Base-by-base conservation (phyloP, 768 basidiomycete genomes). In the Porphyrellus cyaneotinctus region DNA sequence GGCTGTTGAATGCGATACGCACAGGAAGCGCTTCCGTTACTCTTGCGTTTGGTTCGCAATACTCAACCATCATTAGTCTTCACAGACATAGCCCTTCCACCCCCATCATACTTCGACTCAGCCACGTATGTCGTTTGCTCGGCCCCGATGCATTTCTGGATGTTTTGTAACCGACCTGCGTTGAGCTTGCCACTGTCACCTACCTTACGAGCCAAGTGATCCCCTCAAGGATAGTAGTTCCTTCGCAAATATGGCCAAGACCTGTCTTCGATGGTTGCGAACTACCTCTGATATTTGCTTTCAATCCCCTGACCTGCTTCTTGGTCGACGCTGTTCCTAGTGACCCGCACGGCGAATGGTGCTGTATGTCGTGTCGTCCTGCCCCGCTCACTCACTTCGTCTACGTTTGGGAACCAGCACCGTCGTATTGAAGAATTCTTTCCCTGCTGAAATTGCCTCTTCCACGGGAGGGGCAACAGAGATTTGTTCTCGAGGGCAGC, bases 401-500 rank as follows among this genome's bases (percentile, higher is more conserved):
- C 56, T 41, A 28, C 33, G 50, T 52, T 56, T 35, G 60, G 49
- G 57, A 57, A 39, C 26, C 33, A 38, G 52, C 49, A 53, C 49
- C 39, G 5, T 28, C 4, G 24, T 58, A 53, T 56, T 47, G 58
- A 54, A 46, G 53, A 41, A 36, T 58, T 47, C 58, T 47, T 46
- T 54, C 56, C 49, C 55, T 31, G 58, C 60, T 70, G 72, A 70
- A 74, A 66, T 78, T 78, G 70, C 54, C 64, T 58, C 59, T 74
- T 67, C 74, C 61, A 35, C 61, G 76, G 77, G 77, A 72, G 61
- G 65, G 69, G 59, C 69, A 78, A 77, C 63, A 81, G 79, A 80
- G 80, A 78, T 75, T 79, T 65, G 78, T 74, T 78, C 81, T 82
- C 79, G 75, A 74, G 71, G 68, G 64, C 72, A 67, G 64, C 51